phyloP scores from a whole-genome alignment of 106 monocot genomes.

The Allium sativum region DNA sequence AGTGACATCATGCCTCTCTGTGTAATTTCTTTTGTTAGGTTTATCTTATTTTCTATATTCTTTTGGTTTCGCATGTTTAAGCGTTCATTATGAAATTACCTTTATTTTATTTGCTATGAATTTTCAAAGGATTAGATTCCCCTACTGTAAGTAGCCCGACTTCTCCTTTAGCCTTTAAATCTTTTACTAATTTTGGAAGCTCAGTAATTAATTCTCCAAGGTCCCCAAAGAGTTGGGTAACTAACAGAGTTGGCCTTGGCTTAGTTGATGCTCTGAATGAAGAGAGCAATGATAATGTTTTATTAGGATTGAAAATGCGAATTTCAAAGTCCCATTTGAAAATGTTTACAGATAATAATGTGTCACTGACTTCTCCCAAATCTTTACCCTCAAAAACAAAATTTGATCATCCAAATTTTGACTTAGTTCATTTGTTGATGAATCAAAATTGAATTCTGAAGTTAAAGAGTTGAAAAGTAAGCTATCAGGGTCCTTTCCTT shows the following conservation, averaged over 20 bases:
- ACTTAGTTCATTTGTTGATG: neutral
- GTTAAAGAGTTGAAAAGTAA: constrained; percentile 3
- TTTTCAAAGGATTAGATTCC: constrained; percentile 26
- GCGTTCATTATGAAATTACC: too few species aligned
- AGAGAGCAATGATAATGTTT: constrained; percentile 26
- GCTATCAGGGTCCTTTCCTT: too few species aligned
- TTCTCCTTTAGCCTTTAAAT: constrained; percentile 49
- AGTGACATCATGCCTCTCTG: too few species aligned
- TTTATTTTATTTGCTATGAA: too few species aligned
- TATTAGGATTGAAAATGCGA: constrained; percentile 29
- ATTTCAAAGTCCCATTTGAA: too few species aligned
- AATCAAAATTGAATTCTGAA: too few species aligned
- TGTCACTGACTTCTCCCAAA: neutral
- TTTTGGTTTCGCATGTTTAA: too few species aligned
- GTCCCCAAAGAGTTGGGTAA: constrained; percentile 15
- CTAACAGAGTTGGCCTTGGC: constrained; percentile 41
- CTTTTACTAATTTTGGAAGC: constrained; percentile 30
- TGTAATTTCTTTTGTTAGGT: too few species aligned
- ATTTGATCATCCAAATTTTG: constrained; percentile 5
- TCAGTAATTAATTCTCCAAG: constrained; percentile 25
- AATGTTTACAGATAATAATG: too few species aligned
- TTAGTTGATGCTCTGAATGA: constrained; percentile 43
- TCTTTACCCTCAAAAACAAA: neutral
- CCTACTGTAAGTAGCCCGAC: constrained; percentile 80
- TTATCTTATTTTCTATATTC: too few species aligned